These are phyloP conservation scores for Solanum pinnatisectum DNA, from an alignment of 257 asterid species.

Conservation along the genomic window DNA sequence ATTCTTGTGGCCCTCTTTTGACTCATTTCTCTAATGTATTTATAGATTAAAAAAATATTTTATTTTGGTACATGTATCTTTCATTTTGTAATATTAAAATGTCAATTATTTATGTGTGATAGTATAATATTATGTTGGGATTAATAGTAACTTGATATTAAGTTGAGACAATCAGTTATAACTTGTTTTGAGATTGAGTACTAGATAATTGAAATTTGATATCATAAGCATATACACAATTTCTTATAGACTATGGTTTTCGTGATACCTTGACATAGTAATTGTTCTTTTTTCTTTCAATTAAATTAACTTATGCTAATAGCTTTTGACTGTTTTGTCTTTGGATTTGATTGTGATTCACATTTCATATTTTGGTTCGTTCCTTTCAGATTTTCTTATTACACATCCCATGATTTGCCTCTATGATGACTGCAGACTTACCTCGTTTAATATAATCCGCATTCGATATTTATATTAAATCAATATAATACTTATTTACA, in stretches of 20 bases:
- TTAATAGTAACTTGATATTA: background rate
- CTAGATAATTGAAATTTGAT: background rate
- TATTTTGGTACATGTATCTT: background rate
- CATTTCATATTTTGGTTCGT: background rate
- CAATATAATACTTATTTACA: background rate
- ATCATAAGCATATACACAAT: background rate
- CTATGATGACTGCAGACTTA: background rate
- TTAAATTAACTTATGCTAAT: background rate
- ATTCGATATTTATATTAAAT: background rate
- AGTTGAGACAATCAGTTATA: background rate
- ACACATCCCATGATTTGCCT: background rate
- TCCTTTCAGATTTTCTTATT: background rate
- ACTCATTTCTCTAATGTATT: background rate
- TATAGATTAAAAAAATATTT: background rate
- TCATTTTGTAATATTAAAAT: background rate
- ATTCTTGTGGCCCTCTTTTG: background rate
- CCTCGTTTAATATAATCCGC: background rate
- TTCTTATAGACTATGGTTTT: background rate
- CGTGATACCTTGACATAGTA: background rate
- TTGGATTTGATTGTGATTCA: background rate
- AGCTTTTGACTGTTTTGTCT: background rate
- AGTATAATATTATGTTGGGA: background rate
- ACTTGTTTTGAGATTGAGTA: background rate
- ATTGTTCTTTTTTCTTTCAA: background rate
- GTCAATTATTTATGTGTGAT: background rate